Conservation (phyloP, 2,329 filamentous ascomycete species). For the Xylariaceae sp. region DNA sequence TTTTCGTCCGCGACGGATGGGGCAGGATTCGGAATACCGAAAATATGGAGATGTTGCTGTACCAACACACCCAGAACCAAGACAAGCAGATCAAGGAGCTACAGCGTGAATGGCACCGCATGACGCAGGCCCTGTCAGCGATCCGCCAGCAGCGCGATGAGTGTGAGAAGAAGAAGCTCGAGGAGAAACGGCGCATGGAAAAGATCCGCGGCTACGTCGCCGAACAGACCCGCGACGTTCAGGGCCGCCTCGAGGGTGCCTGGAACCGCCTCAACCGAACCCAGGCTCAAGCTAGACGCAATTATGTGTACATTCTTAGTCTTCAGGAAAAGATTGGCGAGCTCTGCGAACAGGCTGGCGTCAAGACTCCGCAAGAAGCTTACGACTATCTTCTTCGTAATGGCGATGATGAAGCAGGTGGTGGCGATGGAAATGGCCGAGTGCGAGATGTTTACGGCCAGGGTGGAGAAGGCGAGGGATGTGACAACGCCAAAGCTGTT, state of each 20-base stretch:
- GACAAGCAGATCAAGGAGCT: conserved; percentile 5
- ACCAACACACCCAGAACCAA: conserved; percentile 10
- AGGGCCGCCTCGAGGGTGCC: conserved; percentile 13
- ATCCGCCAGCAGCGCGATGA: conserved; percentile 10
- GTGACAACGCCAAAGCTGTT: too few species aligned
- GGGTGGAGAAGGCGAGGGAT: too few species aligned
- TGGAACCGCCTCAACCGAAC: not conserved
- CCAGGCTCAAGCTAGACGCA: conserved; percentile 1
- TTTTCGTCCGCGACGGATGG: conserved; percentile 13
- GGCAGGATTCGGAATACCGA: conserved; percentile 2
- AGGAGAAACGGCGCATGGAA: not conserved
- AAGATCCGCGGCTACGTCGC: conserved; percentile 10
- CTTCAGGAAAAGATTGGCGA: conserved; percentile 5
- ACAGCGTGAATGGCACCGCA: conserved; percentile 2
- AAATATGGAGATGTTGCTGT: conserved; percentile 1
- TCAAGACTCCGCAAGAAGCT: conserved; percentile 9
- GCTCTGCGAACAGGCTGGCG: conserved; percentile 8
- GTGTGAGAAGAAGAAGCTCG: not conserved
- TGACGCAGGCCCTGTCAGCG: conserved; percentile 10
- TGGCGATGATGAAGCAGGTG: not conserved
- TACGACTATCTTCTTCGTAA: conserved; percentile 12
- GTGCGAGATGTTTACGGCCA: too few species aligned
- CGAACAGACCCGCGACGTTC: conserved; percentile 11
- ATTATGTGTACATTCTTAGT: not conserved
- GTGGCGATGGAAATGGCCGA: not conserved